Percentiles rank a stretch among this genome's conserved stretches.
Evolutionary conservation across 108 stramenopile species (phyloP).

Genomic region (Cyclostephanos tholiformis): DNA sequence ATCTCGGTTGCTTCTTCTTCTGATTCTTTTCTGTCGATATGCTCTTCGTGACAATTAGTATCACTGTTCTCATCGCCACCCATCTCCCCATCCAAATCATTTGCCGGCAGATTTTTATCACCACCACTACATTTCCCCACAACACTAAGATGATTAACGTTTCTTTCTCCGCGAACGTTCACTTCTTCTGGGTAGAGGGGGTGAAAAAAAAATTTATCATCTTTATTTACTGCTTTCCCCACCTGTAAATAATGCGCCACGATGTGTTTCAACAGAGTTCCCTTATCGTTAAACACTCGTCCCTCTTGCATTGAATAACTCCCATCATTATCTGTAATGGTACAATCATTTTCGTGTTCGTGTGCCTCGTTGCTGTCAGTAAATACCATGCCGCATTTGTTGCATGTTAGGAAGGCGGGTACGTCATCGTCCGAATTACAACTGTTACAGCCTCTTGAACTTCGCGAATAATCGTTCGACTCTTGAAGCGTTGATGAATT

Average conservation of each 20-base stretch:
- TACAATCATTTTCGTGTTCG: conserved; percentile 4
- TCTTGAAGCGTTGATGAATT: neutral
- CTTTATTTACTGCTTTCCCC: neutral
- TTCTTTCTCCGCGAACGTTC: too few relatives aligned
- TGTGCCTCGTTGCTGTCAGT: neutral
- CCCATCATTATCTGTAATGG: neutral
- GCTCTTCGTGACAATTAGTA: neutral
- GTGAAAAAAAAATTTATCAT: neutral
- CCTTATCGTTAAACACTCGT: conserved; percentile 4
- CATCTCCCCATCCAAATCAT: too few relatives aligned
- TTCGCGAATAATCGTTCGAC: neutral
- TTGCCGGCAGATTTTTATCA: too few relatives aligned
- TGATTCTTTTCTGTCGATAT: neutral
- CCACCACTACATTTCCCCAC: too few relatives aligned
- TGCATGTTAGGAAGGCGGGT: conserved; percentile 2
- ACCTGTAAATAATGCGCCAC: neutral
- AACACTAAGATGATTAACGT: too few relatives aligned
- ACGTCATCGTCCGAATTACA: neutral
- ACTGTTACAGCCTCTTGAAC: neutral
- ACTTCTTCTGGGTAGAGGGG: neutral
- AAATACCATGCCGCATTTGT: conserved; percentile 8
- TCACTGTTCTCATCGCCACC: too few relatives aligned
- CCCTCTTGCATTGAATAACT: neutral
- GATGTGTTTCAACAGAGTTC: neutral
- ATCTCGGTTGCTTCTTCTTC: conserved; percentile 8